Percentiles rank a stretch among this genome's conserved stretches.
Conservation (phyloP, 192 early-diverging fungal genomes). For the Thoreauomyces humboldtii region DNA sequence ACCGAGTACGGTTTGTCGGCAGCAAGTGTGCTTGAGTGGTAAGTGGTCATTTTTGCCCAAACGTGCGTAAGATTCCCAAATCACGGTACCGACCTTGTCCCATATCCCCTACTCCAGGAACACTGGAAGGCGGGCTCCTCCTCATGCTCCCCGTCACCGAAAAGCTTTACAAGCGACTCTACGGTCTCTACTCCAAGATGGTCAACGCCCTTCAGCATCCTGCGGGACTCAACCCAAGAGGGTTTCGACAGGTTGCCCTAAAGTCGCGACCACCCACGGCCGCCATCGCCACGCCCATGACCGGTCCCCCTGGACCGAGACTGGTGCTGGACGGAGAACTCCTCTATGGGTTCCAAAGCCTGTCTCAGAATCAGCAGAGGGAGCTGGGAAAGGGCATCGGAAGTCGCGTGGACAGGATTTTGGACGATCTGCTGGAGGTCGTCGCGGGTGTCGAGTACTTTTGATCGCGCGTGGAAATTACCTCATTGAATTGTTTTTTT, state of each 20-base stretch:
- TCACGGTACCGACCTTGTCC: too few relatives aligned
- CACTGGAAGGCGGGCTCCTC: slow-evolving; percentile 67
- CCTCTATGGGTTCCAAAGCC: slow-evolving; percentile 65
- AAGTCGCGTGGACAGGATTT: slow-evolving; percentile 73
- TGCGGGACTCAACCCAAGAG: slow-evolving; percentile 90
- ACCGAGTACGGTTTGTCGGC: too few relatives aligned
- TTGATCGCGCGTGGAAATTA: slow-evolving; percentile 34
- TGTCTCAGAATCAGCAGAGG: slow-evolving; percentile 67
- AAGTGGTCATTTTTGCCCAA: too few relatives aligned
- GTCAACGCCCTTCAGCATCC: slow-evolving; percentile 76
- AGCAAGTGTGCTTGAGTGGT: not conserved
- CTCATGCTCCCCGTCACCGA: slow-evolving; percentile 80
- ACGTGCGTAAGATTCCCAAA: too few relatives aligned
- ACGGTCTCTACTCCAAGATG: slow-evolving; percentile 79
- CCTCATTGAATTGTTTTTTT: too few relatives aligned
- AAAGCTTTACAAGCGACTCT: slow-evolving; percentile 87
- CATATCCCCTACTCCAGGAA: slow-evolving; percentile 39
- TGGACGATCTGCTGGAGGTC: slow-evolving; percentile 76
- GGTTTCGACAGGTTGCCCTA: slow-evolving; percentile 61
- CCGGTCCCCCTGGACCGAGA: slow-evolving; percentile 69
- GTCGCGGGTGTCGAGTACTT: slow-evolving; percentile 68
- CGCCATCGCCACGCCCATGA: slow-evolving; percentile 51
- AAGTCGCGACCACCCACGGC: slow-evolving; percentile 32
- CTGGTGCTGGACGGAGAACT: slow-evolving; percentile 85
- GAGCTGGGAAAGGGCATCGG: slow-evolving; percentile 92